These are phyloP conservation scores for Podaxis pistillaris DNA, from an alignment of 768 basidiomycete species.

Conservation along the genomic window DNA sequence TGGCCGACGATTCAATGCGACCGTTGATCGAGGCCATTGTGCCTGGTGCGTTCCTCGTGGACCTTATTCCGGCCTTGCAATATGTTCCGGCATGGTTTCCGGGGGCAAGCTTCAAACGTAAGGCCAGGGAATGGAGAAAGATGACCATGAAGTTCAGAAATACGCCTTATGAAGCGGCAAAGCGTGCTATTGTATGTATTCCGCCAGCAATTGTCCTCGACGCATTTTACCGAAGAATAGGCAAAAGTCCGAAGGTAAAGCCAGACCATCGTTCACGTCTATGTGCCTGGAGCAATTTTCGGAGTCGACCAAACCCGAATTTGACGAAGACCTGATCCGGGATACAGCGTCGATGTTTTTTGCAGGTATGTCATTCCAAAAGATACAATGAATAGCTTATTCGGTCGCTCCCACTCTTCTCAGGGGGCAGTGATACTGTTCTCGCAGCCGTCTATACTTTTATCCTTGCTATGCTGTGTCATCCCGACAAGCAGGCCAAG, in stretches of 20 bases:
- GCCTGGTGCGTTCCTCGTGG: constrained; percentile 31
- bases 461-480: constrained; percentile 24
- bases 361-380: constrained; percentile 4
- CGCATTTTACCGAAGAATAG: not conserved
- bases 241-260: constrained; percentile 14
- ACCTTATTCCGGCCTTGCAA: constrained; percentile 30
- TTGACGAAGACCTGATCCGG: constrained; percentile 15
- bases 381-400: not conserved
- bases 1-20: constrained; percentile 21
- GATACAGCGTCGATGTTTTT: constrained; percentile 21
- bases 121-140: constrained; percentile 33
- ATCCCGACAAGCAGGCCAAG: constrained; percentile 13
- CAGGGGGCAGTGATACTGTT: constrained; percentile 18
- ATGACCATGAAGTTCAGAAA: constrained; percentile 32
- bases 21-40: constrained; percentile 22
- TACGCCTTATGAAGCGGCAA: constrained; percentile 27
- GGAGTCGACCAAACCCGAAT: constrained; percentile 10
- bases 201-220: not conserved
- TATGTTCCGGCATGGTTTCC: constrained; percentile 46
- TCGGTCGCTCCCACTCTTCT: not conserved
- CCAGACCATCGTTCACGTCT: constrained; percentile 18
- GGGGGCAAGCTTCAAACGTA: constrained; percentile 43
- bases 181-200: constrained; percentile 7
- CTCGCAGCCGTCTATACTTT: constrained; percentile 37
- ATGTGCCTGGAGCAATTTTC: constrained; percentile 17